Base-by-base conservation (phyloP, 345 rosid species). In the Psidium guajava region DNA sequence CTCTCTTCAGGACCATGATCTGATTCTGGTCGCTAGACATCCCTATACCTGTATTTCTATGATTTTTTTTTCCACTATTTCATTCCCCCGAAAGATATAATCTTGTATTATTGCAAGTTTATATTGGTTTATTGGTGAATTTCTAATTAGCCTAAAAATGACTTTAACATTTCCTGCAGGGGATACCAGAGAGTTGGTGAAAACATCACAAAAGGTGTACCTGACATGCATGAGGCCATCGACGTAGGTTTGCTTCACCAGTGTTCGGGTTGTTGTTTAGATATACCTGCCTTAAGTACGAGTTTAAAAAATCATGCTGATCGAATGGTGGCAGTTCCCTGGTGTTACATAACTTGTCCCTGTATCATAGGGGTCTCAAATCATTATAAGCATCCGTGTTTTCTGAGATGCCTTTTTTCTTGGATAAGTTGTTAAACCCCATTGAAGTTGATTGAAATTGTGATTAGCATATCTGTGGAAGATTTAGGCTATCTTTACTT, bases 171-270 rank as follows among this genome's bases (percentile, higher is more conserved):
- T 81, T 85, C 59, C 21, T 91, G 91, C 94, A 96, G 99, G 89
- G 99, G 97, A 87, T 96, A 93, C 95, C 95, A 96, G 87, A 94
- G 92, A 83, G 51, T 95, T 57, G 94, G 94, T 82, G 97, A 95
- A 91, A 96, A 96, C 86, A 85, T 96, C 85, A 96, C 99, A 24
- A 92, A 95, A 88, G 99, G 94, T 28, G 82, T 75, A n/a, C 95
- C 97, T 77, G 98, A 96, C 82, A 89, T 92, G 80, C 98, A 92
- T 13, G 96, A 95, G 92, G 98, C 99, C 74, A 93, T 96, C 81
- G 98, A 96, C 90, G 97, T 96, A 85, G 82, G 80, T 77, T 32
- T 49, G 53, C 57, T 83, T n/a, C 27, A n/a, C 82, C 14, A 27
- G 15, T 80, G 56, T 81, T 40, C 57, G 32, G 36, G 14, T 50